Evolutionary conservation across 805 yeast species (phyloP), one percentile per base, ranked within the genome.

Genomic region (Suhomyces kilbournensis): DNA sequence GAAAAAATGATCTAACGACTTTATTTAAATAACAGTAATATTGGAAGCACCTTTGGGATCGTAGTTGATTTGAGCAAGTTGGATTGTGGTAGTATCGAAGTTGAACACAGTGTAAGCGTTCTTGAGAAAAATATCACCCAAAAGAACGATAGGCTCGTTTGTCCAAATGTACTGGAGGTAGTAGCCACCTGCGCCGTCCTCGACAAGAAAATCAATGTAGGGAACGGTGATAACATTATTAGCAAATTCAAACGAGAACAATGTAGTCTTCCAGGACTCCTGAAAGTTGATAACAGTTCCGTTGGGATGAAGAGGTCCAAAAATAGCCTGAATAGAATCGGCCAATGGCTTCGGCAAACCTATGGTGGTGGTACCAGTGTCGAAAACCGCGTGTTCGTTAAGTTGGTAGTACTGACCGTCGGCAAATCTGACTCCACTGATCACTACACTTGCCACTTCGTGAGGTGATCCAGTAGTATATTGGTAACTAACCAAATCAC

Each of bases 401-500:
- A 7, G 15, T 32, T 17, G 35, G 2, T 14, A 6, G 35, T 32
- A 32, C 9, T 3, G 5, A 4, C 35, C 35, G n/a, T 32, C 17
- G 35, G 17, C 15, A 32, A n/a, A 32, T 32, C 35, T n/a, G 17
- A 32, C 2, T 32, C 35, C 17, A 6, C 9, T n/a, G 2, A 32
- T n/a, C 7, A n/a, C 35, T 1, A n/a, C 7, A 6, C 8, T n/a
- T 3, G 15, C 14, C 4, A 30, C 5, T 6, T 10, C 6, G 10
- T 6, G n/a, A 8, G n/a, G n/a, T n/a, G 4, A 2, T 7, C 10
- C 3, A 7, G 14, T 28, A 10, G 7, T 5, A 30, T 14, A 19
- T 1, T 22, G 42, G 15, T 17, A 15, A 38, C 22, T 38, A 4
- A 17, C 22, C 54, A 77, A 60, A 4, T 60, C 64, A 23, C 90